phyloP scores from a whole-genome alignment of 352 stramenopile genomes.

The Phytophthora ramorum region DNA sequence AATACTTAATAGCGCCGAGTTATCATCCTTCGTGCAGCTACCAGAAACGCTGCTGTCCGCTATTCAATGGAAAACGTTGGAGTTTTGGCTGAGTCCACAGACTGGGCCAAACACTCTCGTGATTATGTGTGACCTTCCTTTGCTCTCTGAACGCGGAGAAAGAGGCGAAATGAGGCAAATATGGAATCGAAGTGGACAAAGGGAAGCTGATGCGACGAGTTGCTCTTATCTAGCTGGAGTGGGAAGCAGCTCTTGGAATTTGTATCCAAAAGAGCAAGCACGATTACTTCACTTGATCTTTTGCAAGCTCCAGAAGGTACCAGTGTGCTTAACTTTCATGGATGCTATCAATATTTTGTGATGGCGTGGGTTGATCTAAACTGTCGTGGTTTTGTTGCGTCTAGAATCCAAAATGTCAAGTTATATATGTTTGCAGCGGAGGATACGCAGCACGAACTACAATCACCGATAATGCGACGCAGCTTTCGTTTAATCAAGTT shows the following conservation, averaged over 20 bases:
- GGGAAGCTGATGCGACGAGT: neutral
- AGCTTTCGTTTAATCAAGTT: constrained; percentile 54
- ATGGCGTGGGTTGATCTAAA: neutral
- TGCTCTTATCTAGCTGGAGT: neutral
- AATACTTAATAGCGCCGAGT: constrained; percentile 23
- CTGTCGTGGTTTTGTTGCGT: neutral
- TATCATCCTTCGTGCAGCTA: constrained; percentile 34
- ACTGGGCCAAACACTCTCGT: constrained; percentile 33
- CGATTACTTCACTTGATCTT: constrained; percentile 50
- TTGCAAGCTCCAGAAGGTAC: constrained; percentile 39
- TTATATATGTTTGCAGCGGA: constrained; percentile 56
- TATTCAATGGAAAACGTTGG: constrained; percentile 45
- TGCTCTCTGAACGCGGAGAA: constrained; percentile 31
- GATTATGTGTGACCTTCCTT: constrained; percentile 61
- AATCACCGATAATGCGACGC: constrained; percentile 39
- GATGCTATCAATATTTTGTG: neutral
- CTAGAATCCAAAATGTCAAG: constrained; percentile 46
- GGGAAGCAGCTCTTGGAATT: constrained; percentile 38
- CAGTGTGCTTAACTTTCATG: neutral
- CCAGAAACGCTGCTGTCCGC: constrained; percentile 38
- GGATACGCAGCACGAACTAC: constrained; percentile 35
- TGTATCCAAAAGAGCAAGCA: constrained; percentile 49
- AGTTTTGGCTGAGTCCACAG: constrained; percentile 28
- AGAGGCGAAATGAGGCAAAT: constrained; percentile 18
- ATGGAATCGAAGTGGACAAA: constrained; percentile 16